phyloP scores from a whole-genome alignment of 1,139 yeast species.

The Saccharomycopsis hybrid region DNA sequence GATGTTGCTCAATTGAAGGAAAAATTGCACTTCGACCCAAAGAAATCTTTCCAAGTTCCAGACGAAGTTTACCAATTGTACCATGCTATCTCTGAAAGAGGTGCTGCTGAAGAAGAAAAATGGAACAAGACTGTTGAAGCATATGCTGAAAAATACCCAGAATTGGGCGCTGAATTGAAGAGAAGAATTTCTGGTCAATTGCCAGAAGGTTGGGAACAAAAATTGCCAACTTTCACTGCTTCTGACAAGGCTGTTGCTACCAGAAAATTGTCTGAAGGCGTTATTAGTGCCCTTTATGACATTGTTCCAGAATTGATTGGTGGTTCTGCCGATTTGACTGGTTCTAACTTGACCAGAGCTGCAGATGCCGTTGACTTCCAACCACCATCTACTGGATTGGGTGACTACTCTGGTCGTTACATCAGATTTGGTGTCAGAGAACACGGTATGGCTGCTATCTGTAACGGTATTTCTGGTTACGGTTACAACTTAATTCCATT shows the following conservation, averaged over 20 bases:
- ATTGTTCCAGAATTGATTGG: conserved; percentile 86
- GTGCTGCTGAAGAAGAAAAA: conserved; percentile 58
- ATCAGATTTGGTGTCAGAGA: conserved; percentile 99
- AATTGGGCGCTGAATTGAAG: conserved; percentile 69
- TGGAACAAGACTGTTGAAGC: conserved; percentile 64
- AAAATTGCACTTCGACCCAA: conserved; percentile 86
- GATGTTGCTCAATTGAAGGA: conserved; percentile 85
- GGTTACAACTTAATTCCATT: conserved; percentile 90
- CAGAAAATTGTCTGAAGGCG: conserved; percentile 89
- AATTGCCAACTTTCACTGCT: conserved; percentile 76
- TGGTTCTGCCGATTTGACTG: conserved; percentile 98
- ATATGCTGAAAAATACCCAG: conserved; percentile 70
- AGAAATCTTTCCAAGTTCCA: conserved; percentile 72
- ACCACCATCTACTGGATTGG: conserved; percentile 74
- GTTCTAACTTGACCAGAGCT: conserved; percentile 95
- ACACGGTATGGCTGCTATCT: conserved; percentile 99
- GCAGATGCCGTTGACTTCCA: conserved; percentile 86
- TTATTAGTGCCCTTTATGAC: conserved; percentile 57
- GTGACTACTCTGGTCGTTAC: conserved; percentile 89
- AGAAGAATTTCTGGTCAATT: conserved; percentile 79
- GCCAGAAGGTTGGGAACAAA: conserved; percentile 78
- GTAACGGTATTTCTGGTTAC: conserved; percentile 95
- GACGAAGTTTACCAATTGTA: conserved; percentile 74
- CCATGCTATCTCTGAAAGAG: conserved; percentile 51
- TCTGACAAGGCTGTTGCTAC: conserved; percentile 83